Percentiles rank a stretch among this genome's conserved stretches.
Conservation (phyloP, 2,329 filamentous ascomycete genomes). For the Fusarium sp. region DNA sequence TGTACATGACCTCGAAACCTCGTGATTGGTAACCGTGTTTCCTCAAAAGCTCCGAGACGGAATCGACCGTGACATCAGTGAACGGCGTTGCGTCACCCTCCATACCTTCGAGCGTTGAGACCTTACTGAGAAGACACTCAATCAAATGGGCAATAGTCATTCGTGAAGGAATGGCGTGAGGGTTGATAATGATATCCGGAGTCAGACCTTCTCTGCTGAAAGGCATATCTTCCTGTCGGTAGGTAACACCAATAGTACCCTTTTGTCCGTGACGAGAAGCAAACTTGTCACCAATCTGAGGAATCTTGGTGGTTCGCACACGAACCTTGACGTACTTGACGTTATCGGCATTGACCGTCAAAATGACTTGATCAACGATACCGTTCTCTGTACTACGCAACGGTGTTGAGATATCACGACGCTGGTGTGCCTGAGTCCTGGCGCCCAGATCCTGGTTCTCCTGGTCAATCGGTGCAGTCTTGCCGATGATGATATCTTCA, state of each 20-base stretch:
- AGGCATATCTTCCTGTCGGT: slow-evolving; percentile 98
- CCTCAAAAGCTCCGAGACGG: slow-evolving; percentile 87
- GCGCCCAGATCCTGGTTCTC: slow-evolving; percentile 96
- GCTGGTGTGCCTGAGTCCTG: slow-evolving; percentile 89
- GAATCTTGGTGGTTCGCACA: slow-evolving; percentile 96
- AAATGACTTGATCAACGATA: slow-evolving; percentile 92
- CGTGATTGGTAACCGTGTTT: slow-evolving; percentile 96
- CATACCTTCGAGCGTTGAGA: slow-evolving; percentile 91
- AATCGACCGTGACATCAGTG: slow-evolving; percentile 96
- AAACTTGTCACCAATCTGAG: slow-evolving; percentile 99
- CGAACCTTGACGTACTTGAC: slow-evolving; percentile 97
- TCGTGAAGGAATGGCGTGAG: slow-evolving; percentile 98
- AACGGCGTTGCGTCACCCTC: slow-evolving; percentile 99
- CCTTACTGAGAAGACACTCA: slow-evolving; percentile 97
- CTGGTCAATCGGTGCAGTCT: slow-evolving; percentile 93
- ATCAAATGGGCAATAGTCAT: slow-evolving; percentile 99
- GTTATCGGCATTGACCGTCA: slow-evolving; percentile 95
- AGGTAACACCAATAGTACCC: slow-evolving; percentile 98
- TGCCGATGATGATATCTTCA: slow-evolving; percentile 99
- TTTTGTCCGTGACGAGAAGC: slow-evolving; percentile 99
- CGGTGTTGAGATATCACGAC: slow-evolving; percentile 95
- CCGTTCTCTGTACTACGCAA: slow-evolving; percentile 96
- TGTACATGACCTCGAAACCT: slow-evolving; percentile 99
- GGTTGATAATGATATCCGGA: slow-evolving; percentile 98
- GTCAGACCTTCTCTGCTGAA: slow-evolving; percentile 93